Conservation (phyloP, 2,329 filamentous ascomycete genomes). For the Verticillium nubilum region DNA sequence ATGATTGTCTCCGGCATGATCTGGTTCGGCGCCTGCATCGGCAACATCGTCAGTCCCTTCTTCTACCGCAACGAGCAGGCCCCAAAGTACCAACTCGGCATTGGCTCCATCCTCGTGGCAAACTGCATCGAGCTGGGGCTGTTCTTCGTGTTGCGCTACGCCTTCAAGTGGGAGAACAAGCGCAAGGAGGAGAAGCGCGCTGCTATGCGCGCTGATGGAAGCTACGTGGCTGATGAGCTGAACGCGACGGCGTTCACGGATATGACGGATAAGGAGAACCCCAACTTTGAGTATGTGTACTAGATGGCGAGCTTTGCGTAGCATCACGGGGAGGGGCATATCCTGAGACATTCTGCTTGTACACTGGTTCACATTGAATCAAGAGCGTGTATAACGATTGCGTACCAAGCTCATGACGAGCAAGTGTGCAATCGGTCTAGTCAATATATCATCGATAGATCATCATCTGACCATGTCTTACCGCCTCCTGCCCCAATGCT, state of each 20-base stretch:
- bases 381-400: too few relatives aligned
- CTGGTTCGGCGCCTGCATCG: constrained; percentile 54
- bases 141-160: constrained; percentile 31
- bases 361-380: too few relatives aligned
- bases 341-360: too few relatives aligned
- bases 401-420: too few relatives aligned
- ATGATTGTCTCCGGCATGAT: constrained; percentile 58
- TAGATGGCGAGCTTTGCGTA: constrained; percentile 6
- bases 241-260: constrained; percentile 34
- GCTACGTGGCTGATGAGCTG: constrained; percentile 18
- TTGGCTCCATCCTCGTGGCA: constrained; percentile 34
- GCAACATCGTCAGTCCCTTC: constrained; percentile 58
- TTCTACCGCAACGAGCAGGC: constrained; percentile 54
- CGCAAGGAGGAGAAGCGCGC: constrained; percentile 28
- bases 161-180: constrained; percentile 33
- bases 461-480: too few relatives aligned
- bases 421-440: too few relatives aligned
- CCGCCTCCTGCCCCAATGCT: too few relatives aligned
- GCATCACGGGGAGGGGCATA: too few relatives aligned
- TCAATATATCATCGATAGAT: too few relatives aligned
- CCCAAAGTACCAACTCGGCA: constrained; percentile 32
- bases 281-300: constrained; percentile 34
- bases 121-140: constrained; percentile 31
- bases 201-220: constrained; percentile 19
- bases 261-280: constrained; percentile 37